Base-by-base conservation (phyloP, 2,329 filamentous ascomycete genomes). In the Fusarium redolens region DNA sequence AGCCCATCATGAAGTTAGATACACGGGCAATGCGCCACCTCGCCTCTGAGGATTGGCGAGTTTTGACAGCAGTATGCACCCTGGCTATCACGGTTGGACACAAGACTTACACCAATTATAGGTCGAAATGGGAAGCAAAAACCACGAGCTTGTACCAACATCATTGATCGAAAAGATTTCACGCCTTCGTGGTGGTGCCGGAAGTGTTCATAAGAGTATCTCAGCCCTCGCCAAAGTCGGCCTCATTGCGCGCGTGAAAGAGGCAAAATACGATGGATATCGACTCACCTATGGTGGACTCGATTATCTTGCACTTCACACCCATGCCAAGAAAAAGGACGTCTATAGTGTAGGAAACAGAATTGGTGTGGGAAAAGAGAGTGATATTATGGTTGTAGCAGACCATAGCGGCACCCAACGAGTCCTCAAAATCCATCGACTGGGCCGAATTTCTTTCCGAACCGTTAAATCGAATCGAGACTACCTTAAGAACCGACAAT, bases 221-320 rank as follows among this genome's bases (percentile, higher is more conserved):
- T 97, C 95, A 30, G 92, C 91, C 59, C 91, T 99, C 58, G 96
- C 96, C 71, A 99, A 99, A 83, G 91, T 92, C 54, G 94, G 94
- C 68, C 88, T 99, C 77, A 97, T 99, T 78, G 95, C 93, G 48
- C 93, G 93, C 76, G 91, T 97, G 76, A 97, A 97, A 83, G 97
- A 98, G 82, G 94, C 96, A 71, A 96, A 94, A 82, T 99, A 99
- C 84, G 96, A 99, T 79, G 96, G 96, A 69, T 99, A 99, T 84
- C 92, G 97, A 59, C 88, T 99, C 61, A 97, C 96, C 11, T 99
- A 99, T 81, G 96, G 96, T 77, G 96, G 96, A 4, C 91, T 98
- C 52, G 96, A 99, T 85, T 99, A 99, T 83, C 91, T 99, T n/a
- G 94, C 96, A 20, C 88, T 99, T 60, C 95, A 98, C 83, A 91